These are phyloP conservation scores for Gliomastix tumulicola DNA, from an alignment of 2,329 filamentous ascomycete genomes.

Conservation along the genomic window DNA sequence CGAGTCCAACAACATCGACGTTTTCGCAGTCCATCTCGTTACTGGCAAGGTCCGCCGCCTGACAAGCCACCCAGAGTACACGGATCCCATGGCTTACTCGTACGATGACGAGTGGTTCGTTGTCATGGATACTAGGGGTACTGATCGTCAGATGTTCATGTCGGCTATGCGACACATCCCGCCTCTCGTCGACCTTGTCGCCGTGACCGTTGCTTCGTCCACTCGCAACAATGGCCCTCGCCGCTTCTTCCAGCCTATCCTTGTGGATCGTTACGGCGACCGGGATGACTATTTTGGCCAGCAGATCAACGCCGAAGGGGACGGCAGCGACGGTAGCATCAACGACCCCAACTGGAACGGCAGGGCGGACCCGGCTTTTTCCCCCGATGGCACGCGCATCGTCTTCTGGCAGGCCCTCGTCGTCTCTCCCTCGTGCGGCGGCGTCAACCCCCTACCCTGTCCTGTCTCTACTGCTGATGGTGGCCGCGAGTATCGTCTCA, in stretches of 20 bases:
- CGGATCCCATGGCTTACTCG: slow-evolving; percentile 32
- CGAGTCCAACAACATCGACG: slow-evolving; percentile 36
- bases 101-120: slow-evolving; percentile 33
- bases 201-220: slow-evolving; percentile 22
- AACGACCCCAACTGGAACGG: slow-evolving; percentile 42
- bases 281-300: slow-evolving; percentile 35
- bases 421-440: slow-evolving; percentile 31
- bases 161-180: slow-evolving; percentile 30
- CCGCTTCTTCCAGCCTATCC: slow-evolving; percentile 36
- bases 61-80: slow-evolving; percentile 34
- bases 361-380: slow-evolving; percentile 33
- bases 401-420: slow-evolving; percentile 32
- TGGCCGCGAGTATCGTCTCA: slow-evolving; percentile 27
- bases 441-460: slow-evolving; percentile 31
- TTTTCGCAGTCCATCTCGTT: slow-evolving; percentile 29
- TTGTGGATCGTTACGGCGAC: slow-evolving; percentile 36
- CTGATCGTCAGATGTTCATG: slow-evolving; percentile 30
- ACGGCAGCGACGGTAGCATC: slow-evolving; percentile 22
- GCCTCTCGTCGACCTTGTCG: slow-evolving; percentile 29
- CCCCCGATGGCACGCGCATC: slow-evolving; percentile 31
- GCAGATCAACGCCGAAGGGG: slow-evolving; percentile 27
- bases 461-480: slow-evolving; percentile 27
- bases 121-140: slow-evolving; percentile 34
- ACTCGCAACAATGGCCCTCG: slow-evolving; percentile 36
- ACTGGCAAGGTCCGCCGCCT: slow-evolving; percentile 32